Conservation (phyloP, 306 rosid genomes). For the Rosa rugosa region DNA sequence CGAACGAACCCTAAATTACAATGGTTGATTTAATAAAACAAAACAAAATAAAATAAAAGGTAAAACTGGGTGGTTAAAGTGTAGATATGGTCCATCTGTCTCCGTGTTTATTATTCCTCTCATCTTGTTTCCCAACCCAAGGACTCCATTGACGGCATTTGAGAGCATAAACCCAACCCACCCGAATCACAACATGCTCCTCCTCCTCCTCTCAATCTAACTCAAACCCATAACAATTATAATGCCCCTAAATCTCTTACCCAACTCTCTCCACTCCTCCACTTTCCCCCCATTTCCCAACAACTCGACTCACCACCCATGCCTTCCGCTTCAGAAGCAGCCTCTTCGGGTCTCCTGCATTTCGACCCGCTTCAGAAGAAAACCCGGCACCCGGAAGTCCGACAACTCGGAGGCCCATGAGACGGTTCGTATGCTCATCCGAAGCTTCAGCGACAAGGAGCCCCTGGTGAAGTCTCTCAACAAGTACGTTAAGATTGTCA, state of each 20-base stretch:
- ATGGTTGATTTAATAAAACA: too few relatives aligned
- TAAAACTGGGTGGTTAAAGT: too few relatives aligned
- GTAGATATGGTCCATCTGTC: too few relatives aligned
- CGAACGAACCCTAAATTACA: too few relatives aligned
- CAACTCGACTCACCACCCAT: constrained; percentile 20
- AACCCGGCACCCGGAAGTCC: constrained; percentile 9
- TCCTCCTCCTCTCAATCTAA: background rate
- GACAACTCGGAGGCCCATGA: constrained; percentile 59
- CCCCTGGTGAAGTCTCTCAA: constrained; percentile 67
- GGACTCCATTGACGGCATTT: background rate
- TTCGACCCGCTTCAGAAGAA: constrained; percentile 40
- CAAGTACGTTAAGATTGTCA: constrained; percentile 62
- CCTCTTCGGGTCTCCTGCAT: constrained; percentile 39
- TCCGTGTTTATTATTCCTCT: too few relatives aligned
- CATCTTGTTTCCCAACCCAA: background rate
- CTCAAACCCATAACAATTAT: background rate
- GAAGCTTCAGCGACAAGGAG: constrained; percentile 64
- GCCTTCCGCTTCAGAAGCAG: constrained; percentile 26
- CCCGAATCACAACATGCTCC: background rate
- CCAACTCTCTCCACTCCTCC: constrained; percentile 34
- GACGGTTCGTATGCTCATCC: constrained; percentile 54
- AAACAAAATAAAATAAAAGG: too few relatives aligned
- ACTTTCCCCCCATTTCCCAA: constrained; percentile 13
- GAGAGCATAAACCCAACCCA: background rate
- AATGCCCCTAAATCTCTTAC: constrained; percentile 31